phyloP scores from a whole-genome alignment of 1,284 basidiomycete genomes.

The Exsudoporus floridanus region DNA sequence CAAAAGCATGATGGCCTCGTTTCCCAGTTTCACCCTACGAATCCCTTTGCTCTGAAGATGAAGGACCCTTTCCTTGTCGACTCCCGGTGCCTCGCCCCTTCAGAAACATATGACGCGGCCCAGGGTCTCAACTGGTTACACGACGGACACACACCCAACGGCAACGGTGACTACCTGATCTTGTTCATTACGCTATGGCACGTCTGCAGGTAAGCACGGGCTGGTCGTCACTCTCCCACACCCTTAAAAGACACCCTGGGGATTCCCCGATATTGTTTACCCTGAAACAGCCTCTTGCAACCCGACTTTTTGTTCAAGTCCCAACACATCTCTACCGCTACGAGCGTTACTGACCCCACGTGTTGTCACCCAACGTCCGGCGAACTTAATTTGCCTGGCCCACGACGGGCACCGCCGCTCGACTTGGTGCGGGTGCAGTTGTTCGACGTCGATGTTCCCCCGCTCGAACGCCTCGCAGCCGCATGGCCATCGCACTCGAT shows the following conservation, averaged over 20 bases:
- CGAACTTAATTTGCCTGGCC: neutral
- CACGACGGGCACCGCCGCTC: no score
- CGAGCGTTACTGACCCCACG: neutral
- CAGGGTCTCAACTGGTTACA: neutral
- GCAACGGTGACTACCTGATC: constrained; percentile 64
- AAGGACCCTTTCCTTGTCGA: neutral
- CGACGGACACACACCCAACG: constrained; percentile 56
- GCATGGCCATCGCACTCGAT: neutral
- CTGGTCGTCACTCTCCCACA: neutral
- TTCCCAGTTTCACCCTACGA: neutral
- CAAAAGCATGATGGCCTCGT: constrained; percentile 6
- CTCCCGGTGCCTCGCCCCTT: neutral
- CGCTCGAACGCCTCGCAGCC: neutral
- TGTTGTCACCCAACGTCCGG: neutral
- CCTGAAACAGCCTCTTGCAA: neutral
- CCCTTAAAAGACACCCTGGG: no score
- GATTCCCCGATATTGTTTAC: no score
- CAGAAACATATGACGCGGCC: neutral
- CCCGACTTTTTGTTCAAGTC: neutral
- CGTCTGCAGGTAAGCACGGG: constrained; percentile 66
- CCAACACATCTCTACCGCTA: neutral
- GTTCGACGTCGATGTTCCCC: neutral
- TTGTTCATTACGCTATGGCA: constrained; percentile 74
- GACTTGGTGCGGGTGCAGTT: no score
- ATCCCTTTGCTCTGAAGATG: constrained; percentile 2